Base-by-base conservation (phyloP, 2,329 filamentous ascomycete species). In the Pseudocercospora musae region DNA sequence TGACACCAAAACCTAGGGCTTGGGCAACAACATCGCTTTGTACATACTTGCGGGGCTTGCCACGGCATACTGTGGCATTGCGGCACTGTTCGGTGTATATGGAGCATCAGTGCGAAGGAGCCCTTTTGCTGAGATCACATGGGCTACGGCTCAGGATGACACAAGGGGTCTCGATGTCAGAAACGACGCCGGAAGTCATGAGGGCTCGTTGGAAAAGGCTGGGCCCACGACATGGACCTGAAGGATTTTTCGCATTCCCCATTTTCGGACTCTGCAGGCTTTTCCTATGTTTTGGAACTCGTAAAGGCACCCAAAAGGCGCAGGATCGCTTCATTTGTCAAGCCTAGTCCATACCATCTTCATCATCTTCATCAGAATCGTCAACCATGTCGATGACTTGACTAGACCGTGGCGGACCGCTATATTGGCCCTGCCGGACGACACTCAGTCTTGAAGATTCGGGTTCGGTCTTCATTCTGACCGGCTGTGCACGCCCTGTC, bases 21-120 rank as follows among this genome's bases (percentile, higher is more conserved):
- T 81, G 7, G 78, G 78, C 0, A 67, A 73, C 0, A 81, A 81
- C 60, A 57, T 74, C 21, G 78, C 78, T 0, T 66, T 74, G n/a
- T 77, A 76, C 0, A 68, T 81, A 15, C 66, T 81, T 20, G 79
- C 80, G 0, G 66, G 65, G 0, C 60, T 80, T 1, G 79, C 80
- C 4, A 80, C 79, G 1, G 60, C 31, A 2, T 67, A 57, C 21
- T 60, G 60, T 9, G 63, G 56, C 13, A 49, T 67, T 3, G 65
- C 65, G 7, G 48, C 55, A 11, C 44, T 27, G 40, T 62, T 64
- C 20, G 40, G 61, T 2, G 31, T 62, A 1, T 53, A 57, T 37
- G 63, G 55, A 10, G 58, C 48, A 25, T 50, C n/a, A 1, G 60
- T 64, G 4, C 18, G 65, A 40, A 56, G 55, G 25, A 66, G 61